Base-by-base conservation (phyloP, 2,329 filamentous ascomycete species). In the Westerdykella sp. region DNA sequence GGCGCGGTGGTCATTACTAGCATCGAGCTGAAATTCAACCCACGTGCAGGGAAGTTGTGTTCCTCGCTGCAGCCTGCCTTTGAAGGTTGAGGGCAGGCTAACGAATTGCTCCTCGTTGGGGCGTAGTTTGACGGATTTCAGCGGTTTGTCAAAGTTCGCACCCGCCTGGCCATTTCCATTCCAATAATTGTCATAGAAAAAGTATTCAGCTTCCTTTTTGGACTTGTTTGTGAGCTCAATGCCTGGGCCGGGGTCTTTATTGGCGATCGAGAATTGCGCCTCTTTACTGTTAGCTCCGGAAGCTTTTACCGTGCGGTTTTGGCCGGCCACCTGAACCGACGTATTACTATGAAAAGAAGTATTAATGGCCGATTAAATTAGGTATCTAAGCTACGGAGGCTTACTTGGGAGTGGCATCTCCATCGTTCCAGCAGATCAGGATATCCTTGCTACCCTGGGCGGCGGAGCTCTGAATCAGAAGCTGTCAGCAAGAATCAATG, bases 151-250 rank as follows among this genome's bases (percentile, higher is more conserved):
- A 45, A 70, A 70, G 55, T 70, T 70, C 18, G 67, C 62, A 3
- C 63, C 66, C 4, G 59, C 67, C 11, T 49, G 56, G 34, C 66
- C 67, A 49, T 67, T 59, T 41, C 66, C 68, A 49, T 71, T 69
- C 65, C 63, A 68, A 55, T 63, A 62, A 54, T 70, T 71, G 44
- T 69, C 55, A 54, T 65, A 70, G 60, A 71, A 70, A 47, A 55
- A 65, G 54, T 67, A 70, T 1, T 54, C 59, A 45, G 63, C 43
- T 34, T 62, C 51, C 39, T 57, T 57, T 14, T 47, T 39, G 13
- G 62, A 63, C 40, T 63, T 63, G 54, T 70, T 69, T 45, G 54
- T 66, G n/a, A 70, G 52, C 18, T 58, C 48, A 42, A 71, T 67
- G 9, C 68, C 68, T 6, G 67, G 60, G 3, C 56, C 55, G 32